A percentile compares a stretch with the other conserved stretches of the same genome.
These are phyloP conservation scores for Pyrrhoderma noxium DNA, from an alignment of 1,284 basidiomycete genomes.

Conservation along the genomic window DNA sequence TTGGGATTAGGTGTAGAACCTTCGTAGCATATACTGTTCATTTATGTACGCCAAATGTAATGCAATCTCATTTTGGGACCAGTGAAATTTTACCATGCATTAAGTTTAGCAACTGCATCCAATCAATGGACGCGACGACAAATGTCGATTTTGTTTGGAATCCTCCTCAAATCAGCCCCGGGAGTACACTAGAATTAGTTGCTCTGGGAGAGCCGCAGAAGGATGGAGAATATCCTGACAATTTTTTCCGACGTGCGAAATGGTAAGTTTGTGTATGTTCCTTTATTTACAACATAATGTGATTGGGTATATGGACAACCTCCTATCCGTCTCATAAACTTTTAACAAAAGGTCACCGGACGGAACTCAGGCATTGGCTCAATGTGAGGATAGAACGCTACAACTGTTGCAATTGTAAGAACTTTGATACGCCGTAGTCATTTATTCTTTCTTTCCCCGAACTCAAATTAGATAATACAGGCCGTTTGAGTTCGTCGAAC, in stretches of 20 bases:
- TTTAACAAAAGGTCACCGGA: slow-evolving; percentile 51
- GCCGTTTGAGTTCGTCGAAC: background rate
- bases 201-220: slow-evolving; percentile 3
- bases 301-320: slow-evolving; percentile 1
- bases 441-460: background rate
- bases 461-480: background rate
- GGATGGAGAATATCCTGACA: slow-evolving; percentile 21
- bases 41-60: slow-evolving; percentile 7
- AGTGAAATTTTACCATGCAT: background rate
- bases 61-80: background rate
- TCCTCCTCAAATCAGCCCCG: background rate
- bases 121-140: no score
- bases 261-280: slow-evolving; percentile 32
- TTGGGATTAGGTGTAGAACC: background rate
- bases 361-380: slow-evolving; percentile 48
- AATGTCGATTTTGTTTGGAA: no score
- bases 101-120: no score
- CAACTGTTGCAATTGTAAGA: slow-evolving; percentile 38
- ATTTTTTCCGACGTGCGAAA: slow-evolving; percentile 44
- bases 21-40: slow-evolving; percentile 1
- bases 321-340: background rate
- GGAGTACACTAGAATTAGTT: background rate
- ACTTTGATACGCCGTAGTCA: background rate
- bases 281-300: slow-evolving; percentile 3
- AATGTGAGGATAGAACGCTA: slow-evolving; percentile 55